These are phyloP conservation scores for Ganoderma sinense DNA, from an alignment of 1,284 basidiomycete genomes.

Conservation along the genomic window DNA sequence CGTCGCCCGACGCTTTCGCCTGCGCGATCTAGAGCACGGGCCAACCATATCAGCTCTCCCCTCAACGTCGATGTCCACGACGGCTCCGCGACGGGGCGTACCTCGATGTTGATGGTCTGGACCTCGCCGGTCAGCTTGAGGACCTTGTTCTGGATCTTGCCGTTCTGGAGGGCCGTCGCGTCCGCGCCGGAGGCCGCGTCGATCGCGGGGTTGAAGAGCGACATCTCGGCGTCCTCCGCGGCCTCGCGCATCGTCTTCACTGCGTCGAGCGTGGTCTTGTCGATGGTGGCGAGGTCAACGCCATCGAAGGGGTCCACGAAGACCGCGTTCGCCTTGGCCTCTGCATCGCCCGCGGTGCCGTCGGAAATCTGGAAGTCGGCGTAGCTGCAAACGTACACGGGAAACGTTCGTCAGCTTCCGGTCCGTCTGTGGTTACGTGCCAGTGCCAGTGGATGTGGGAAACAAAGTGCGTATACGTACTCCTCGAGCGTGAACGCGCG, in stretches of 20 bases:
- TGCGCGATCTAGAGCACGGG: conserved; percentile 49
- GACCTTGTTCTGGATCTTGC: conserved; percentile 62
- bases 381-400: conserved; percentile 39
- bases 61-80: background rate
- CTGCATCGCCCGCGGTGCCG: conserved; percentile 49
- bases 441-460: no score
- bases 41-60: background rate
- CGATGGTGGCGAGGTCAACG: conserved; percentile 46
- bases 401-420: background rate
- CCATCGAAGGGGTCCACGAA: conserved; percentile 50
- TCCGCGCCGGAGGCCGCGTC: conserved; percentile 47
- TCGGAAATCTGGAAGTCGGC: conserved; percentile 56
- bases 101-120: conserved; percentile 49
- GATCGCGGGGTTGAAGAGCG: conserved; percentile 52
- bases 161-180: conserved; percentile 50
- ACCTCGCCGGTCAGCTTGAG: conserved; percentile 54
- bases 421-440: no score
- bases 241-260: conserved; percentile 54
- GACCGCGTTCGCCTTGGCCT: conserved; percentile 50
- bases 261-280: conserved; percentile 37
- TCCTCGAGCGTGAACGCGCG: conserved; percentile 26
- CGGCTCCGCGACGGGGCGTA: conserved; percentile 21
- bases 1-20: conserved; percentile 44
- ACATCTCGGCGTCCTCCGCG: conserved; percentile 54
- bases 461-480: no score